phyloP scores from a whole-genome alignment of 139 green algal genomes.

The Chlamydomonas incerta region DNA sequence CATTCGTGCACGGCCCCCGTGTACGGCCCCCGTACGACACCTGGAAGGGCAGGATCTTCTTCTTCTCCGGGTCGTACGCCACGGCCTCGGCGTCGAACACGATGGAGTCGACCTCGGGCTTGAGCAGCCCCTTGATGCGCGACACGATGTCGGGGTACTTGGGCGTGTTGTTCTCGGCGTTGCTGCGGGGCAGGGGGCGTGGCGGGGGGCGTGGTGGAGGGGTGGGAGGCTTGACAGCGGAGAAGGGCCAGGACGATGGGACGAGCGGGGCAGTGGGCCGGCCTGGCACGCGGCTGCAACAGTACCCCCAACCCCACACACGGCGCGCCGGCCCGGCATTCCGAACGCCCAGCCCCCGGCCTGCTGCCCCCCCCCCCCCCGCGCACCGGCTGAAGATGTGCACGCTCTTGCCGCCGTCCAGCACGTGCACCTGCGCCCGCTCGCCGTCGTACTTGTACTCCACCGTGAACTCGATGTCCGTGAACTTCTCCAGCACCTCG shows the following conservation, averaged over 20 bases:
- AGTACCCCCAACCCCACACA: too few relatives aligned
- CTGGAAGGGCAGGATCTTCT: slow-evolving; percentile 97
- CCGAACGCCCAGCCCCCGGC: too few relatives aligned
- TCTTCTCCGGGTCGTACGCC: slow-evolving; percentile 82
- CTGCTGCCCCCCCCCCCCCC: too few relatives aligned
- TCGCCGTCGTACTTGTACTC: slow-evolving; percentile 99
- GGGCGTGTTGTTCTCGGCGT: slow-evolving; percentile 92
- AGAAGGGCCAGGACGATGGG: neutral
- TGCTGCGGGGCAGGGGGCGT: slow-evolving; percentile 69
- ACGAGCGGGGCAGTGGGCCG: too few relatives aligned
- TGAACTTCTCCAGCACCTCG: slow-evolving; percentile 95
- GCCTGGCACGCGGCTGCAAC: too few relatives aligned
- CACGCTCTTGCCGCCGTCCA: slow-evolving; percentile 74
- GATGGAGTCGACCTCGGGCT: slow-evolving; percentile 56
- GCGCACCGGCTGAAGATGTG: slow-evolving; percentile 77
- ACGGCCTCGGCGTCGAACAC: slow-evolving; percentile 96
- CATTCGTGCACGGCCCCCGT: too few relatives aligned
- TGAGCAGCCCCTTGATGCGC: slow-evolving; percentile 69
- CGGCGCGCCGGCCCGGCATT: too few relatives aligned
- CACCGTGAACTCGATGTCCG: slow-evolving; percentile 90
- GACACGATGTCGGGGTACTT: slow-evolving; percentile 95
- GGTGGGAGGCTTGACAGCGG: too few relatives aligned
- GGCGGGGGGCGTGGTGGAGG: too few relatives aligned
- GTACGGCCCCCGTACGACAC: too few relatives aligned
- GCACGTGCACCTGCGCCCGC: slow-evolving; percentile 89